Evolutionary conservation across 179 eudicot genomes (phyloP).

Genomic region (Camellia oleifera): DNA sequence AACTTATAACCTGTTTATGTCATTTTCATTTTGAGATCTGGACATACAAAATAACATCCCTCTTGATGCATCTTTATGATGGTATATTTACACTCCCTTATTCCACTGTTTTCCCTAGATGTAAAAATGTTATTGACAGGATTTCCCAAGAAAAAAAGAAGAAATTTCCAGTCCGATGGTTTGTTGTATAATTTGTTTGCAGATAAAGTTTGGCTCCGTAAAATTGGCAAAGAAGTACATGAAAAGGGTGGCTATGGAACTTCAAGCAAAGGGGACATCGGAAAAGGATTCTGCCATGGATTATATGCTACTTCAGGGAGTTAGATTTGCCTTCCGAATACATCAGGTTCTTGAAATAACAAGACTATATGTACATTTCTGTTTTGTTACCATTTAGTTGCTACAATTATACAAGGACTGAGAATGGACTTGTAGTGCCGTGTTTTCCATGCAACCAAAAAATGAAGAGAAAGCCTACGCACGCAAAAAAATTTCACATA

Average conservation of each 20-base stretch:
- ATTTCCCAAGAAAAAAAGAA: neutral
- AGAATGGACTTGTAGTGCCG: neutral
- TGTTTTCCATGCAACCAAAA: neutral
- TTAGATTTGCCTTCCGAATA: slow-evolving; percentile 82
- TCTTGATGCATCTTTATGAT: too few relatives aligned
- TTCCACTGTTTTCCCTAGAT: too few relatives aligned
- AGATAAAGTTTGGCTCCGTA: slow-evolving; percentile 79
- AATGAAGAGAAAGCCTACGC: neutral
- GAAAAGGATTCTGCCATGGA: slow-evolving; percentile 80
- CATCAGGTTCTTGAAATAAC: slow-evolving; percentile 53
- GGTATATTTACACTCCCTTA: too few relatives aligned
- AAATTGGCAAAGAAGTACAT: slow-evolving; percentile 80
- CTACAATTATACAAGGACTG: too few relatives aligned
- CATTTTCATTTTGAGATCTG: neutral
- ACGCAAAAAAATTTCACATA: too few relatives aligned
- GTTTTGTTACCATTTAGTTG: neutral
- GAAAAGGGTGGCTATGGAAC: slow-evolving; percentile 77
- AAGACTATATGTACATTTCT: neutral
- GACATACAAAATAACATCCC: too few relatives aligned
- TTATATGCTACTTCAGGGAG: slow-evolving; percentile 87
- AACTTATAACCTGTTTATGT: neutral
- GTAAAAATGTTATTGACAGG: neutral
- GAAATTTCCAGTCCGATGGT: neutral
- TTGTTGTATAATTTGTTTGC: slow-evolving; percentile 11
- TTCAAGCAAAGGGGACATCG: slow-evolving; percentile 54